Conservation (phyloP, 495 filamentous ascomycete genomes). For the Platismatia glauca region DNA sequence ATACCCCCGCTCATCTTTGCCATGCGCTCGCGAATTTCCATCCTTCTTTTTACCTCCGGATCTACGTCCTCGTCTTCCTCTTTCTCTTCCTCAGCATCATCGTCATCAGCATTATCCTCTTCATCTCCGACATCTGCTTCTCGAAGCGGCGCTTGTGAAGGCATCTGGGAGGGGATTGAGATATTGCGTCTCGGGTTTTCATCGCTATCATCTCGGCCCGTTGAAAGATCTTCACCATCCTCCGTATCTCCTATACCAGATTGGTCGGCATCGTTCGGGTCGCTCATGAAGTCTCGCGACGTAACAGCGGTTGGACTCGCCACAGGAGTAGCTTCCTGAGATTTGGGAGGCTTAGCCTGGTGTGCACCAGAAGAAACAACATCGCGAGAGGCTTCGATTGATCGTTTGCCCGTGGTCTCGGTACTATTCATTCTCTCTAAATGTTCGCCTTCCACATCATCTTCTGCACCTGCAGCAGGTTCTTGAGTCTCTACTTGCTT, state of each 20-base stretch:
- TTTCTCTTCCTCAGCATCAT: conserved; percentile 60
- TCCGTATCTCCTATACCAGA: conserved; percentile 82
- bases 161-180: conserved; percentile 23
- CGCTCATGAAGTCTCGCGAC: conserved; percentile 51
- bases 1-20: conserved; percentile 98
- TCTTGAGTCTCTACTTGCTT: conserved; percentile 58
- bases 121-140: conserved; percentile 36
- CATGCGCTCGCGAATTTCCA: conserved; percentile 90
- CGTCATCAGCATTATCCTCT: conserved; percentile 47
- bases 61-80: conserved; percentile 91
- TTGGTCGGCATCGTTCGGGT: conserved; percentile 85
- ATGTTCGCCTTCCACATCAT: conserved; percentile 28
- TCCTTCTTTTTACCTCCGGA: conserved; percentile 73
- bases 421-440: conserved; percentile 40
- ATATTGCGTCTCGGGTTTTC: conserved; percentile 34
- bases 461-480: conserved; percentile 28
- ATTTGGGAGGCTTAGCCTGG: conserved; percentile 37
- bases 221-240: conserved; percentile 65
- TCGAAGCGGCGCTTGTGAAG: conserved; percentile 24
- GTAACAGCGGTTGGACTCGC: conserved; percentile 37
- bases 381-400: conserved; percentile 46
- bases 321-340: conserved; percentile 42
- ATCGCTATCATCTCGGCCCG: conserved; percentile 66
- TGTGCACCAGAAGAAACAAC: conserved; percentile 21
- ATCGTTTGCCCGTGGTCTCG: conserved; percentile 47